Evolutionary conservation across 768 basidiomycete species (phyloP).

Genomic region (Kwoniella heveanensis): DNA sequence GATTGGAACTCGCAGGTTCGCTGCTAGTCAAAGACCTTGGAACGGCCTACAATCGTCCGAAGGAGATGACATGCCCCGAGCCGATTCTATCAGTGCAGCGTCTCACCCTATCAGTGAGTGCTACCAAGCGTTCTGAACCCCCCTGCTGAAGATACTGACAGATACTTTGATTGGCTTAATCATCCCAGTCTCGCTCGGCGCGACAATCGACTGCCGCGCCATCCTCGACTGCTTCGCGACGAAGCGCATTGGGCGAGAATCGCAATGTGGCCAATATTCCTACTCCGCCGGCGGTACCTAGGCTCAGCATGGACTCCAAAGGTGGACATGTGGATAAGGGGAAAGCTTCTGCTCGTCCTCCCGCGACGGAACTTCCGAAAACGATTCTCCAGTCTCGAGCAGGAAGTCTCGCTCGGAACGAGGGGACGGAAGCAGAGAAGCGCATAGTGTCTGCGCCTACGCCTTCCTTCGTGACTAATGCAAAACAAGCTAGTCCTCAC

Average conservation of each 20-base stretch:
- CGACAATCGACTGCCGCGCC: conserved; percentile 4
- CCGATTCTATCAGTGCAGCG: conserved; percentile 13
- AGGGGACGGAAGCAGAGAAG: not conserved
- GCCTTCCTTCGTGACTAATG: too few species aligned
- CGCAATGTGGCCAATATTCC: conserved; percentile 2
- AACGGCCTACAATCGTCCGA: conserved; percentile 6
- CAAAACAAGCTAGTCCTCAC: too few species aligned
- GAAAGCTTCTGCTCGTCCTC: not conserved
- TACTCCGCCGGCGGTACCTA: conserved; percentile 7
- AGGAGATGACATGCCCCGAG: conserved; percentile 5
- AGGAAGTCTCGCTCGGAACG: not conserved
- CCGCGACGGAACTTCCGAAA: too few species aligned
- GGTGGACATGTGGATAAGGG: not conserved
- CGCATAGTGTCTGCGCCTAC: conserved; percentile 13
- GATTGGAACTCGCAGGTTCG: conserved; percentile 6
- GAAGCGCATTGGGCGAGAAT: conserved; percentile 15
- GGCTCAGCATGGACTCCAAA: not conserved
- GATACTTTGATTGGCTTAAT: not conserved
- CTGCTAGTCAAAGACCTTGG: conserved; percentile 28
- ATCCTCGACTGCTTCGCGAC: conserved; percentile 5
- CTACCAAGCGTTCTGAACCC: not conserved
- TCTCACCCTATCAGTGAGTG: conserved; percentile 15
- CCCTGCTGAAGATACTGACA: not conserved
- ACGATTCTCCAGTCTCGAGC: too few species aligned
- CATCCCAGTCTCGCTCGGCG: conserved; percentile 7